Percentiles rank a stretch among this genome's conserved stretches.
Conservation (phyloP, 2,329 filamentous ascomycete species). For the Epichloe uncinata region DNA sequence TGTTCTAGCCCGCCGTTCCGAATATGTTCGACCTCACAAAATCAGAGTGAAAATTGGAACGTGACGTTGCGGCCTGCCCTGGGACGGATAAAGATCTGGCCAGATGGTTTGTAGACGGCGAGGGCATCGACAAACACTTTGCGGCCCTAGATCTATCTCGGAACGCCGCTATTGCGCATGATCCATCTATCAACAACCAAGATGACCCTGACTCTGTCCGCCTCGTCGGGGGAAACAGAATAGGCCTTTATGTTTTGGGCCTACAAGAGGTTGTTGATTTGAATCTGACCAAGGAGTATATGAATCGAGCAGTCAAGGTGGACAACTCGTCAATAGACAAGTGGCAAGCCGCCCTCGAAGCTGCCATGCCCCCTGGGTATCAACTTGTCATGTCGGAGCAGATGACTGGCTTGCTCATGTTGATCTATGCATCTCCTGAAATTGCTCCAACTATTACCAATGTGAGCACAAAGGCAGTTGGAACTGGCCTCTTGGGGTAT, state of each 20-base stretch:
- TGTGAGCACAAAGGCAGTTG: slow-evolving; percentile 70
- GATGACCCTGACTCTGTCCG: slow-evolving; percentile 20
- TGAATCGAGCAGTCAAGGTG: slow-evolving; percentile 51
- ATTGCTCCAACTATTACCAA: slow-evolving; percentile 64
- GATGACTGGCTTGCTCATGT: slow-evolving; percentile 68
- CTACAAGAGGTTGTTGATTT: slow-evolving; percentile 89
- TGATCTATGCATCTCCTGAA: slow-evolving; percentile 74
- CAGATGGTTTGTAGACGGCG: slow-evolving; percentile 73
- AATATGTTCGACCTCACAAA: slow-evolving; percentile 63
- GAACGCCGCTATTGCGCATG: slow-evolving; percentile 22
- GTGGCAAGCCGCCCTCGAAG: slow-evolving; percentile 68
- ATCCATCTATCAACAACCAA: slow-evolving; percentile 22
- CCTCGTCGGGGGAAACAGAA: slow-evolving; percentile 49
- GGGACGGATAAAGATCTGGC: slow-evolving; percentile 80
- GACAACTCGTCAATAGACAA: slow-evolving; percentile 58
- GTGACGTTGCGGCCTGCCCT: slow-evolving; percentile 76
- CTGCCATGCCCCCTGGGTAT: slow-evolving; percentile 66
- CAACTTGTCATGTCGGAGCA: slow-evolving; percentile 67
- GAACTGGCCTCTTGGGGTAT: slow-evolving; percentile 82
- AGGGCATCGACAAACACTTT: slow-evolving; percentile 53
- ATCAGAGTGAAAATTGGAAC: slow-evolving; percentile 82
- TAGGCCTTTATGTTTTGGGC: slow-evolving; percentile 81
- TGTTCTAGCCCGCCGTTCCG: slow-evolving; percentile 58
- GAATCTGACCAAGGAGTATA: slow-evolving; percentile 62
- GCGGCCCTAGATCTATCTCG: slow-evolving; percentile 37